phyloP scores from a whole-genome alignment of 1,284 basidiomycete species.

The Puccinia hordei region DNA sequence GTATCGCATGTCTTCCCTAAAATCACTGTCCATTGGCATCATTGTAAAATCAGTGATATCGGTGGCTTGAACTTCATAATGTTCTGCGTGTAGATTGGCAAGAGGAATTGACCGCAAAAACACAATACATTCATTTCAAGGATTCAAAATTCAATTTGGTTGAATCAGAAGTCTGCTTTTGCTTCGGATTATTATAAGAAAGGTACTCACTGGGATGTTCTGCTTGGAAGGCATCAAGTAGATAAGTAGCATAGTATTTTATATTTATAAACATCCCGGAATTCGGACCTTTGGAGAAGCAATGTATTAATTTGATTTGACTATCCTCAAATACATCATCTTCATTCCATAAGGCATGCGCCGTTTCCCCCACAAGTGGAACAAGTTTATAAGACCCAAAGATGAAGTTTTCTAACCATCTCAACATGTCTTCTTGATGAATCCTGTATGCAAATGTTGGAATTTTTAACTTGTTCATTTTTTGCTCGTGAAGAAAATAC shows the following conservation, averaged over 20 bases:
- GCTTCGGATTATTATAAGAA: background rate
- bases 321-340: background rate
- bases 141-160: background rate
- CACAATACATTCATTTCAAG: background rate
- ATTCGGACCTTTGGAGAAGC: background rate
- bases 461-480: background rate
- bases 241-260: background rate
- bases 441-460: background rate
- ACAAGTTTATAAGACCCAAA: background rate
- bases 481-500: background rate
- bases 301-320: background rate
- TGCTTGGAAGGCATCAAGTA: background rate
- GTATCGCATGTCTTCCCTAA: background rate
- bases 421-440: background rate
- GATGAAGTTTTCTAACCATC: background rate
- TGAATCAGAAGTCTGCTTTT: background rate
- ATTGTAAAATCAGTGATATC: no score
- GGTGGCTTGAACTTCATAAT: background rate
- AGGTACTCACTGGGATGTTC: background rate
- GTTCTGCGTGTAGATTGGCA: background rate
- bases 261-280: background rate
- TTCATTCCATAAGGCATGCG: background rate
- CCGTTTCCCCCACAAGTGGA: background rate
- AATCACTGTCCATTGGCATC: background rate
- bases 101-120: background rate